Conservation (phyloP, 148 eudicot genomes). For the Selenicereus undatus region DNA sequence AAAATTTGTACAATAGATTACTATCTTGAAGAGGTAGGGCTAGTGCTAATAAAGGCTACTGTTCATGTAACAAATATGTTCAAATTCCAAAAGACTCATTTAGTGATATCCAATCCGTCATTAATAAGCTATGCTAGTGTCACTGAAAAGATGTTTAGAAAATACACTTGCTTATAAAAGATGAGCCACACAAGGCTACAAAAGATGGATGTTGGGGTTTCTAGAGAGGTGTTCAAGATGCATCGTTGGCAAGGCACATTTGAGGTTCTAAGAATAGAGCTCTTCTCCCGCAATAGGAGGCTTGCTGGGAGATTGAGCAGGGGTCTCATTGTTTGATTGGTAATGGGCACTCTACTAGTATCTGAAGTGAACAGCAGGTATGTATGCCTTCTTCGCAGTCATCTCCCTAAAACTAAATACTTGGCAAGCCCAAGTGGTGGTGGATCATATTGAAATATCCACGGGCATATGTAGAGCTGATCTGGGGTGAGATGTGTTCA, state of each 20-base stretch:
- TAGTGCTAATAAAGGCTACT: background rate
- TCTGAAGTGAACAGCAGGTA: background rate
- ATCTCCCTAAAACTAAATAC: background rate
- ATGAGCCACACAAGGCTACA: too few species aligned
- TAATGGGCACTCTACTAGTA: background rate
- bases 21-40: background rate
- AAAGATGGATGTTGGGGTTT: background rate
- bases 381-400: background rate
- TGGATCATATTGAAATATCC: background rate
- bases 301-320: background rate
- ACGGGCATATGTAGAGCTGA: background rate
- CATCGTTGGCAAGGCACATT: background rate
- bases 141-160: background rate
- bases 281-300: background rate
- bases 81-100: background rate
- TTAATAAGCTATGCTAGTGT: background rate
- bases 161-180: background rate
- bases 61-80: background rate
- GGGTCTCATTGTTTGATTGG: background rate
- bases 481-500: background rate
- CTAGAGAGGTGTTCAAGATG: background rate
- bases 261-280: background rate
- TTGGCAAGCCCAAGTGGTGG: background rate
- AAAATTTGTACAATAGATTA: too few species aligned
- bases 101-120: background rate